phyloP scores from a whole-genome alignment of 345 rosid genomes.

The Tarenaya hassleriana region DNA sequence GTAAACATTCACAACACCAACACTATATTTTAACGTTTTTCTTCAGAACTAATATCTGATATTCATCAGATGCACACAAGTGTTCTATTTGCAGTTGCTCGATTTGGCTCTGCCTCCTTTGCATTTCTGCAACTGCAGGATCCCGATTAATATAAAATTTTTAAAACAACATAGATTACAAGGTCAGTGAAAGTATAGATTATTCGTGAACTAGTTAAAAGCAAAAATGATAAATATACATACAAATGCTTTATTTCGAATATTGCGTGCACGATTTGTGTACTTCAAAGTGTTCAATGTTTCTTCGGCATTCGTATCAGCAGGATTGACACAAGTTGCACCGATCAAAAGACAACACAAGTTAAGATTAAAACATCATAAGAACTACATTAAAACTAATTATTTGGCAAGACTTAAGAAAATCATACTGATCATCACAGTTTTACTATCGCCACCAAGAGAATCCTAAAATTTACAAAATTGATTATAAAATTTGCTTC shows the following conservation, averaged over 20 bases:
- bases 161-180: neutral
- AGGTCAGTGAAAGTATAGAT: constrained; percentile 5
- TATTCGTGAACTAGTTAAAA: constrained; percentile 12
- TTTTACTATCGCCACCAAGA: constrained; percentile 96
- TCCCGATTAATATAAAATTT: constrained; percentile 74
- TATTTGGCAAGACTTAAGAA: neutral
- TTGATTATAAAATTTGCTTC: neutral
- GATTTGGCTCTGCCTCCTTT: constrained; percentile 84
- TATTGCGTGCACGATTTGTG: constrained; percentile 97
- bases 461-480: constrained; percentile 61
- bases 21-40: constrained; percentile 7
- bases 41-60: constrained; percentile 49
- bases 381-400: no score
- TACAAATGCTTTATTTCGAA: constrained; percentile 94
- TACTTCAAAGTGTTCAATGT: constrained; percentile 90
- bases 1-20: constrained; percentile 15
- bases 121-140: constrained; percentile 73
- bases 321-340: constrained; percentile 97
- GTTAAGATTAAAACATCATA: neutral
- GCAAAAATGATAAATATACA: constrained; percentile 26
- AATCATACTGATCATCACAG: constrained; percentile 91
- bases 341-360: constrained; percentile 13
- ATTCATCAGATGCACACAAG: constrained; percentile 68
- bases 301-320: constrained; percentile 97
- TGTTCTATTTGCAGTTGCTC: constrained; percentile 89